Evolutionary conservation across 306 rosid species (phyloP).

Genomic region (Ormosia semicastrata): DNA sequence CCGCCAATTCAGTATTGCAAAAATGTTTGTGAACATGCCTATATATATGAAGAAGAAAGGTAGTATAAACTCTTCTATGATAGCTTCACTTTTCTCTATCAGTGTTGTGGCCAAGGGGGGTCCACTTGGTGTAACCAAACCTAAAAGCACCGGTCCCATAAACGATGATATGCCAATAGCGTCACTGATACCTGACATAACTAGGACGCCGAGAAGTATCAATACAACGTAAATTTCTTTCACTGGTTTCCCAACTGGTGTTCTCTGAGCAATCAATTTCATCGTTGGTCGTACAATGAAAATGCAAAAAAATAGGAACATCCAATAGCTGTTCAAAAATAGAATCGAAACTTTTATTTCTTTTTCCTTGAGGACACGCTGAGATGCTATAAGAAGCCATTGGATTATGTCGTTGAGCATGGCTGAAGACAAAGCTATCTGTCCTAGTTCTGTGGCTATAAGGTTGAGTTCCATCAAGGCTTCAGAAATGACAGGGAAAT

Average conservation of each 20-base stretch:
- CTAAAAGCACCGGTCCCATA: constrained; percentile 22
- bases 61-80: not conserved
- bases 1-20: not conserved
- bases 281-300: not conserved
- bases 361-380: fast-evolving
- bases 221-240: constrained; percentile 15
- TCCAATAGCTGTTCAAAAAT: fast-evolving
- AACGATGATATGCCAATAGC: not conserved
- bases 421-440: constrained; percentile 33
- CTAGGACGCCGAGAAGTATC: not conserved
- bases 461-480: constrained; percentile 30
- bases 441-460: constrained; percentile 33
- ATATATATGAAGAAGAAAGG: constrained; percentile 28
- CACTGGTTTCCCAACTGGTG: constrained; percentile 34
- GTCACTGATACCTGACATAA: not conserved
- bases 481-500: constrained; percentile 31
- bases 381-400: not conserved
- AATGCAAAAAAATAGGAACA: not conserved
- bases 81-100: constrained; percentile 1
- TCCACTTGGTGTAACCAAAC: constrained; percentile 32
- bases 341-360: fast-evolving
- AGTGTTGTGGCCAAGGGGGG: constrained; percentile 36
- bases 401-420: constrained; percentile 22
- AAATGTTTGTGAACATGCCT: constrained; percentile 5
- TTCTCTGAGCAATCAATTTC: not conserved